Base-by-base conservation (phyloP, 192 early-diverging fungal species). In the Gonapodya sp. region DNA sequence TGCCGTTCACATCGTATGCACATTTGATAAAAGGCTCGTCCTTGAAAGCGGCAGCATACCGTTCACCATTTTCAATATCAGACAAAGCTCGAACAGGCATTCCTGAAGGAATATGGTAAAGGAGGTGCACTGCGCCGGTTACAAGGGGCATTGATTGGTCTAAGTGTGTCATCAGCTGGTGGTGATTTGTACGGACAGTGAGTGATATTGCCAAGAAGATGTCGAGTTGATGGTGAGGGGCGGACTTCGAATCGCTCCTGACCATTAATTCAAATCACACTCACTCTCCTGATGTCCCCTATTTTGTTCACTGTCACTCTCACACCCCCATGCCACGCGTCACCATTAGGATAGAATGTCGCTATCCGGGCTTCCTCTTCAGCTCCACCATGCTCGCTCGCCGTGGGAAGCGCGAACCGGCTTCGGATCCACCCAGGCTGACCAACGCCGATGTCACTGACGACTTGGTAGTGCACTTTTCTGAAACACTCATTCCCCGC, bases 351-450 rank as follows among this genome's bases (percentile, higher is more conserved):
- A 64, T 64, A 64, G 46, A 64, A 64, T 64, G 46, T 64, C 24
- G 46, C 46, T 8, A 64, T 64, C 24, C 46, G 8, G 46, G 24
- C 46, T 64, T 64, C 46, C 8, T 64, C 46, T 24, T 64, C 46
- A 8, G 8, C 8, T 8, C 46, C 46, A 8, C 46, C 46, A 64
- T 64, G 46, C 46, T 64, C 46, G 46, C 46, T 64, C 24, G 46
- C 46, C 46, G 46, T 64, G 8, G 46, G 8, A 24, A 64, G 46
- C 46, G 46, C 46, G 24, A 64, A 64, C 8, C 46, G 46, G 46
- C 46, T 64, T 64, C 46, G 46, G 46, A 64, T 64, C 46, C 46
- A 64, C 8, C 46, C 46, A 64, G 46, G 46, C 46, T 64, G 46
- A 24, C 46, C 46, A 8, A 64, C 46, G 46, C 46, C 46, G 46